Evolutionary conservation across 495 filamentous ascomycete species (phyloP), one percentile per base, ranked within the genome.

Genomic region (Durotheca rogersii): DNA sequence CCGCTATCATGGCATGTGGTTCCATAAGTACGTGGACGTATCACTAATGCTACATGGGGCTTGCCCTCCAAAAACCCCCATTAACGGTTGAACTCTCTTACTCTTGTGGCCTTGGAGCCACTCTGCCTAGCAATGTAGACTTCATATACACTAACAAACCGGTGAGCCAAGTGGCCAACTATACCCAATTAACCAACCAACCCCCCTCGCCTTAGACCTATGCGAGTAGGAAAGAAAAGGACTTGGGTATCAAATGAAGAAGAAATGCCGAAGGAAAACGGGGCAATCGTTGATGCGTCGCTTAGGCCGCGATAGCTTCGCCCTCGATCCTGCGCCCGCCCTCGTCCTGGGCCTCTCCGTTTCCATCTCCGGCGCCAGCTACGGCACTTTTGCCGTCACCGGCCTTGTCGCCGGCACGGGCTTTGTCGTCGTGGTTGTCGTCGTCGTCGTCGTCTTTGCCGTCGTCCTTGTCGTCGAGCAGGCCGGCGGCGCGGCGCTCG

Each of bases 401-500:
- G 19, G 23, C 32, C 21, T 38, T n/a, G 18, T 25, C 19, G 12
- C 38, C 17, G 41, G 66, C 51, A 56, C 56, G 66, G 76, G 73
- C 66, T 47, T 48, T 41, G n/a, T n/a, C n/a, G n/a, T n/a, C n/a
- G n/a, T n/a, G n/a, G n/a, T n/a, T n/a, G n/a, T n/a, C n/a, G n/a
- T n/a, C n/a, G n/a, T n/a, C n/a, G 32, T 65, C 53, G 30, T 63
- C 53, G 35, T 63, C 61, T 1, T 66, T 62, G 3, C 58, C 62
- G 11, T 57, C 64, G 9, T 68, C 71, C 16, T 68, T 67, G 16
- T 71, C 71, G 23, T 63, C 61, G 16, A 65, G 43, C 18, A 65
- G 53, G 17, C 62, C 62, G 0, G 55, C 55, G 6, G 59, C 62
- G 30, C 62, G 62, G 2, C 62, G 65, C 32, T 74, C 71, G 20